phyloP scores from a whole-genome alignment of 441 rosid genomes.

The Lepidium campestre region DNA sequence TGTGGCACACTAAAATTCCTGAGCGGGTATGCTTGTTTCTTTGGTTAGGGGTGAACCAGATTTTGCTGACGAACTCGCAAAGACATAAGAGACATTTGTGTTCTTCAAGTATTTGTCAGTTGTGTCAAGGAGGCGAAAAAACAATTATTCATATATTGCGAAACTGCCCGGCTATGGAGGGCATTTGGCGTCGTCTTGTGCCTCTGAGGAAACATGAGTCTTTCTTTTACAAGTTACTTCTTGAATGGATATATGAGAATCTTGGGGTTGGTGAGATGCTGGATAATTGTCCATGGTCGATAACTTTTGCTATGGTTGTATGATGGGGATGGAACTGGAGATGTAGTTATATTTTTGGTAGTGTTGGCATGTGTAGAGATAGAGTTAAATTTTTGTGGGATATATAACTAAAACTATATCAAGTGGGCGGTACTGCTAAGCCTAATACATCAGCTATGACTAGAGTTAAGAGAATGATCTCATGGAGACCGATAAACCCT shows the following conservation, averaged over 20 bases:
- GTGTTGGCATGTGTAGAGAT: not conserved
- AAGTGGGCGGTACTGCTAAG: not conserved
- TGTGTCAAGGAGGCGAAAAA: not conserved
- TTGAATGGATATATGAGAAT: not conserved
- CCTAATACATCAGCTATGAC: not conserved
- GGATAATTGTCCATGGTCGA: not conserved
- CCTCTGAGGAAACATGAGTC: not conserved
- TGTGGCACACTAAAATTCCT: too few relatives aligned
- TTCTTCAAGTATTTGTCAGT: too few relatives aligned
- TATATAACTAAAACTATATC: not conserved
- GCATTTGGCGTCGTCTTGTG: not conserved
- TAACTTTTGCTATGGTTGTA: not conserved
- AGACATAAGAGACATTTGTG: too few relatives aligned
- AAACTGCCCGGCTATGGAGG: not conserved
- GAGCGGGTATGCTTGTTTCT: too few relatives aligned
- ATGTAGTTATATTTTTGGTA: not conserved
- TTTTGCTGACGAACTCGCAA: too few relatives aligned
- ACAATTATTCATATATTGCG: not conserved
- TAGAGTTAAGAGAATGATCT: not conserved
- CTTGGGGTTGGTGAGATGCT: not conserved
- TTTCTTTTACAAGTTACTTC: not conserved
- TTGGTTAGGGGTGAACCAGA: too few relatives aligned
- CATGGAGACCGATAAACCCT: not conserved
- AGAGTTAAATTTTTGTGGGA: not conserved
- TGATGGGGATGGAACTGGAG: not conserved